A percentile compares a stretch with the other conserved stretches of the same genome.
Evolutionary conservation across 305 asterid species (phyloP).

Genomic region (Solanum hybrid): DNA sequence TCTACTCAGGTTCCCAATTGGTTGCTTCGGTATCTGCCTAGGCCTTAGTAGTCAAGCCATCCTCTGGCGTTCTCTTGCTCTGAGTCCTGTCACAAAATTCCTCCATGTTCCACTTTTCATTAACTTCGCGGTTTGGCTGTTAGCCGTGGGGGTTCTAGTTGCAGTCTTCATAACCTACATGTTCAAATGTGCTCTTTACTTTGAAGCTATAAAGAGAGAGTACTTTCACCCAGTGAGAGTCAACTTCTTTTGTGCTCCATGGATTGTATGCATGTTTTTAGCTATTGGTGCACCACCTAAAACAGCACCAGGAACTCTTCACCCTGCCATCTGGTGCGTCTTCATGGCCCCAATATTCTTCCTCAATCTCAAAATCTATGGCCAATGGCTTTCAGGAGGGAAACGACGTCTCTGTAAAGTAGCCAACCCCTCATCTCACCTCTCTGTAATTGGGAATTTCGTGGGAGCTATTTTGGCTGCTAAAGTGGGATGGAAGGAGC

Average conservation of each 20-base stretch:
- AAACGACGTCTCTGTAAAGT: constrained; percentile 63
- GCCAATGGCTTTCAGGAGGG: constrained; percentile 97
- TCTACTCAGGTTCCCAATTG: constrained; percentile 87
- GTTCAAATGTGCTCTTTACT: constrained; percentile 53
- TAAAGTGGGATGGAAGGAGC: constrained; percentile 66
- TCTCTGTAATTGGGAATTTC: constrained; percentile 83
- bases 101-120: constrained; percentile 55
- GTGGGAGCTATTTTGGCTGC: constrained; percentile 90
- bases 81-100: constrained; percentile 56
- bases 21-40: constrained; percentile 79
- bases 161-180: constrained; percentile 48
- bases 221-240: constrained; percentile 78
- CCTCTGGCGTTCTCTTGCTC: constrained; percentile 57
- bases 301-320: constrained; percentile 26
- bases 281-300: constrained; percentile 62
- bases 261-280: constrained; percentile 79
- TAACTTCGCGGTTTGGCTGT: constrained; percentile 64
- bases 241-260: constrained; percentile 93
- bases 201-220: constrained; percentile 77
- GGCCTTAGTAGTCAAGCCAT: constrained; percentile 94
- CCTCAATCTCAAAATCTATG: constrained; percentile 77
- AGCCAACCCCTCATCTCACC: constrained; percentile 81
- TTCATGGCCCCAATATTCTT: constrained; percentile 52
- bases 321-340: constrained; percentile 58
- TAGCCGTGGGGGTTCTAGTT: constrained; percentile 40